These are phyloP conservation scores for Botryosphaeria dothidea DNA, from an alignment of 2,329 filamentous ascomycete genomes.

Conservation along the genomic window DNA sequence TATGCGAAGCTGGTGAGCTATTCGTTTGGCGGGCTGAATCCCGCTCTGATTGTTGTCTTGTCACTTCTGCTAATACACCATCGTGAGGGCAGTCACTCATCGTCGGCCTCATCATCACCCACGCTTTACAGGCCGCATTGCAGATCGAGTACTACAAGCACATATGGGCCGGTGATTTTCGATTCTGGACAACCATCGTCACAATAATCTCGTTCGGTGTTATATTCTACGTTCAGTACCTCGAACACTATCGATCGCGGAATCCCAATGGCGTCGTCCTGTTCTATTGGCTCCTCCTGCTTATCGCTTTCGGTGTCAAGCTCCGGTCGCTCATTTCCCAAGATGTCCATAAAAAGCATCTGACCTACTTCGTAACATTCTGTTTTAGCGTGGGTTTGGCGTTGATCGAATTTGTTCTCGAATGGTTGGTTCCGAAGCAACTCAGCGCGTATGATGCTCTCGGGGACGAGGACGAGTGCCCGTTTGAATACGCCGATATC, in stretches of 20 bases:
- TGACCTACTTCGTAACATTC: slow-evolving; percentile 78
- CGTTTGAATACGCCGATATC: slow-evolving; percentile 86
- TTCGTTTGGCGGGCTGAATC: background rate
- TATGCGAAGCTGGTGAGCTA: slow-evolving; percentile 81
- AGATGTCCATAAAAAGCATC: slow-evolving; percentile 64
- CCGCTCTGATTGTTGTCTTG: background rate
- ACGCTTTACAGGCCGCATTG: slow-evolving; percentile 70
- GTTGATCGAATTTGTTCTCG: slow-evolving; percentile 70
- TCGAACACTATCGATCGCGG: slow-evolving; percentile 79
- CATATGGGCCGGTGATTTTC: slow-evolving; percentile 78
- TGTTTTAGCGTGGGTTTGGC: slow-evolving; percentile 71
- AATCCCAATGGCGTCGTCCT: slow-evolving; percentile 86
- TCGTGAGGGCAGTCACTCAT: slow-evolving; percentile 56
- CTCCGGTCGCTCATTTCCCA: slow-evolving; percentile 82
- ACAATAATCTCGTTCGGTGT: slow-evolving; percentile 72
- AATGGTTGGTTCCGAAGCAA: slow-evolving; percentile 85
- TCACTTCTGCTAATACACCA: background rate
- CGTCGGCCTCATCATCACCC: slow-evolving; percentile 66
- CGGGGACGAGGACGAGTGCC: slow-evolving; percentile 69
- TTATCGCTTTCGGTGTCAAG: slow-evolving; percentile 78
- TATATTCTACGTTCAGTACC: slow-evolving; percentile 78
- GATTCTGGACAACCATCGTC: slow-evolving; percentile 77
- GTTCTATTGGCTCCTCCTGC: slow-evolving; percentile 88
- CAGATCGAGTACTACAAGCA: slow-evolving; percentile 70
- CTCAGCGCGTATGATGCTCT: slow-evolving; percentile 68